These are phyloP conservation scores for Neonectria faginata DNA, from an alignment of 2,329 filamentous ascomycete species.

Conservation along the genomic window DNA sequence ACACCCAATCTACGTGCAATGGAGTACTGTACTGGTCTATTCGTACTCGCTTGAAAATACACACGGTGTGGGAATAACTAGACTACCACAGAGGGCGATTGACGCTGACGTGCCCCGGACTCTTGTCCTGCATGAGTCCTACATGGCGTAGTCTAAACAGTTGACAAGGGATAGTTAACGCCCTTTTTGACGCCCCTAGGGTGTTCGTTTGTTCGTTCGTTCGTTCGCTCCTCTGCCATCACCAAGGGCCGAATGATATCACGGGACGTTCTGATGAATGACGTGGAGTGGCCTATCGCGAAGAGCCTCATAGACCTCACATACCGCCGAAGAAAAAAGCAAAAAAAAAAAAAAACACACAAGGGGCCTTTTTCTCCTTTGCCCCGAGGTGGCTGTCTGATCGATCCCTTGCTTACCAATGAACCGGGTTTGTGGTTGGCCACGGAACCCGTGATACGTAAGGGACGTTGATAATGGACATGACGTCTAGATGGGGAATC, in stretches of 20 bases:
- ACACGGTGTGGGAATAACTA: neutral
- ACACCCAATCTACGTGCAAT: no score
- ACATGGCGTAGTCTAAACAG: neutral
- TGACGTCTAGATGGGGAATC: neutral
- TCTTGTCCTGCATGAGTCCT: conserved; percentile 4
- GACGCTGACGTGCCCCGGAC: conserved; percentile 1
- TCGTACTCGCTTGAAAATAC: neutral
- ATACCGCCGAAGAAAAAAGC: neutral
- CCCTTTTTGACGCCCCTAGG: neutral
- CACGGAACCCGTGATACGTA: neutral
- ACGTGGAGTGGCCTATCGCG: no score
- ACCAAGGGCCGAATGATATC: no score
- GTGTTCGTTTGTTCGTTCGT: neutral
- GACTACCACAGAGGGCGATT: neutral
- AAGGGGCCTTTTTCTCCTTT: neutral
- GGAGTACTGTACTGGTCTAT: no score
- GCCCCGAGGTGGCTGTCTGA: neutral
- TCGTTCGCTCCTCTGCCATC: neutral
- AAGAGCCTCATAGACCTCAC: neutral
- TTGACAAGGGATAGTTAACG: neutral
- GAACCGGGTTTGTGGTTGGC: conserved; percentile 2
- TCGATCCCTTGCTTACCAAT: neutral
- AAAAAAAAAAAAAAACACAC: neutral
- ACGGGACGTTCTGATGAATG: no score
- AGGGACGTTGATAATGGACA: neutral